Base-by-base conservation (phyloP, 1,284 basidiomycete species). In the Fomitopsis pinicola region DNA sequence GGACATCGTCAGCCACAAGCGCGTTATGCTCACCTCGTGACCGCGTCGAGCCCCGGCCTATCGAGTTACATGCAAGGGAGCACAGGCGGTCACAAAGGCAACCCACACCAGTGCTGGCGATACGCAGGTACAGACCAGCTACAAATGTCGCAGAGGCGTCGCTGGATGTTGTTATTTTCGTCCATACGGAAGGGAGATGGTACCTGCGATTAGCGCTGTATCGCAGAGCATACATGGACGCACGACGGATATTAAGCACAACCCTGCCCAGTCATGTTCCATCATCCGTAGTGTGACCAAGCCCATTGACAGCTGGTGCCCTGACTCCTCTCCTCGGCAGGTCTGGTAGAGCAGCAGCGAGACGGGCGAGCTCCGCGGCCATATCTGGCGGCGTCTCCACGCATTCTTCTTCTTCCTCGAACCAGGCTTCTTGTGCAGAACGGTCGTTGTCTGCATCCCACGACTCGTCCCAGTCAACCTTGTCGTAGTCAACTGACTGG, bases 401-500 rank as follows among this genome's bases (percentile, higher is more conserved):
- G 58, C 68, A 66, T 60, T 83, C 83, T 50, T 87, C 86, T 63
- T 88, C 86, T 15, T 87, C 84, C 59, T 89, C 85, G 73, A 92
- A 92, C 87, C 91, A 92, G 36, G 79, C 75, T 48, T 91, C 89
- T 71, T 92, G 84, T 9, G 78, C 78, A 48, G 87, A 85, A 66
- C 82, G 74, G 59, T 88, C 86, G 62, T 82, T 77, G 22, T 85
- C 83, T 19, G 65, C 72, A 66, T 90, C 89, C 76, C 88, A 82
- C 56, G 76, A 76, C 59, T 93, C 91, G 68, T 86, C 83, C 88
- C 89, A 93, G 69, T 93, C 91, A 1, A 89, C 82, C 57, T 72
- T 71, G 63, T 90, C 87, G 63, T 93, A 93, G 64, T 91, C 82
- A 36, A 87, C 80, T 12, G 80, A 78, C 90, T 92, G 67, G 26